Conservation (phyloP, 805 yeast genomes). For the Wickerhamiella sergipiensis region DNA sequence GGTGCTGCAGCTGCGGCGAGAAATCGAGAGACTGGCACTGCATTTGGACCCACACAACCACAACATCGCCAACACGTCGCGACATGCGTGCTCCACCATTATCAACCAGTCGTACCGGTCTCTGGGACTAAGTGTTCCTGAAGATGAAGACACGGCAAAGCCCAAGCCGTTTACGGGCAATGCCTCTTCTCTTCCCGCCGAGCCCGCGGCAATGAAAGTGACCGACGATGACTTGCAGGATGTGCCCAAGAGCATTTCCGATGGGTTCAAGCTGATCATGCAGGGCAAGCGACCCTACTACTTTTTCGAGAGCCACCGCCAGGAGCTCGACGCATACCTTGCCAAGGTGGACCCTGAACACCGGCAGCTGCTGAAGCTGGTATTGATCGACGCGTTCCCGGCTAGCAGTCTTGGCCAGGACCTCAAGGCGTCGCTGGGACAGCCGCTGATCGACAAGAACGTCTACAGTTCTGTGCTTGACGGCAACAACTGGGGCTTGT, state of each 20-base stretch:
- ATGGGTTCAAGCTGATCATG: conserved; percentile 1
- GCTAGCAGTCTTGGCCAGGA: conserved; percentile 1
- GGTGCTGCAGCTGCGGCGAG: background rate
- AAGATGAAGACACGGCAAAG: background rate
- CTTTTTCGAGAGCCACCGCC: background rate
- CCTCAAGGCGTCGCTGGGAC: conserved; percentile 2
- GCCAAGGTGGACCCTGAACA: background rate
- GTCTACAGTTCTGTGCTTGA: background rate
- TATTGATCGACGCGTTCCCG: conserved; percentile 7
- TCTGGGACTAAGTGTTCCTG: background rate
- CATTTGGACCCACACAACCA: background rate
- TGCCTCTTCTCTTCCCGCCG: background rate
- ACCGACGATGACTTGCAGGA: background rate
- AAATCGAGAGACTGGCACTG: background rate
- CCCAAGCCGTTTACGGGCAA: background rate
- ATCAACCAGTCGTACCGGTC: background rate
- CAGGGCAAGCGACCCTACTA: conserved; percentile 1
- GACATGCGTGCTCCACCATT: background rate
- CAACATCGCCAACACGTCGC: background rate
- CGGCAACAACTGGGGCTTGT: background rate
- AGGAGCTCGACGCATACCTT: conserved; percentile 3
- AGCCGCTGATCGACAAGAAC: background rate
- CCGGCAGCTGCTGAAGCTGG: conserved; percentile 4
- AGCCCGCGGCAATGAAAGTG: conserved; percentile 1
- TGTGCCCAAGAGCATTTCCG: background rate